Evolutionary conservation across 768 basidiomycete genomes (phyloP), one percentile per base, ranked within the genome.

Genomic region (Lentinula aciculospora): DNA sequence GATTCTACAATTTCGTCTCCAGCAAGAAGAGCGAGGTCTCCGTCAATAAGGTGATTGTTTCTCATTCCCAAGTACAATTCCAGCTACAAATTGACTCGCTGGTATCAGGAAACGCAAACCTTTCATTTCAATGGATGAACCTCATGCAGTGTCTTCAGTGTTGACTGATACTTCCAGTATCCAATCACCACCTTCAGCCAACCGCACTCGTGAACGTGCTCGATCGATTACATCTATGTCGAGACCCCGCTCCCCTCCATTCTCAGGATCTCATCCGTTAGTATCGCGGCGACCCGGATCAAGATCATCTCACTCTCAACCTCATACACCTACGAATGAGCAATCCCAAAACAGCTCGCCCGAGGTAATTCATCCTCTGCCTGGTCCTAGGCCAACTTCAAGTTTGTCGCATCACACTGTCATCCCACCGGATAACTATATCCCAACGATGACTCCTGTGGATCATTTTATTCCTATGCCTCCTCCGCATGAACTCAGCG

Each of bases 381-480:
- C 54, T 44, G 28, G 29, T 10, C 27, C 36, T 23, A 44, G 19
- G 25, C 40, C 27, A 28, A 6, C 28, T 9, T 32, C 42, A 3
- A 56, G 54, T 28, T 44, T 42, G 23, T 56, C 54, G n/a, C 54
- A 56, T 31, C 44, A 19, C 19, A 45, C 54, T 12, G 19, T 56
- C 15, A 32, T 56, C 32, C 54, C 54, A 21, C 54, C 54, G 7
- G 54, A 56, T 56, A 56, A 56, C 28, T 56, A 56, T n/a, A 56
- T 56, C 28, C 54, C 54, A 12, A 56, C 37, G 28, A 56, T 45
- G 40, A 44, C 54, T 25, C 56, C n/a, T n/a, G 29, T 3, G 15
- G 44, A 39, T n/a, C 34, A 57, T 25, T 46, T 32, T 25, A 57
- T 47, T 13, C 21, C 29, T n/a, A 23, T 47, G 44, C 56, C 45